These are phyloP conservation scores for Alternaria sp. DNA, from an alignment of 2,329 filamentous ascomycete genomes.

Conservation along the genomic window DNA sequence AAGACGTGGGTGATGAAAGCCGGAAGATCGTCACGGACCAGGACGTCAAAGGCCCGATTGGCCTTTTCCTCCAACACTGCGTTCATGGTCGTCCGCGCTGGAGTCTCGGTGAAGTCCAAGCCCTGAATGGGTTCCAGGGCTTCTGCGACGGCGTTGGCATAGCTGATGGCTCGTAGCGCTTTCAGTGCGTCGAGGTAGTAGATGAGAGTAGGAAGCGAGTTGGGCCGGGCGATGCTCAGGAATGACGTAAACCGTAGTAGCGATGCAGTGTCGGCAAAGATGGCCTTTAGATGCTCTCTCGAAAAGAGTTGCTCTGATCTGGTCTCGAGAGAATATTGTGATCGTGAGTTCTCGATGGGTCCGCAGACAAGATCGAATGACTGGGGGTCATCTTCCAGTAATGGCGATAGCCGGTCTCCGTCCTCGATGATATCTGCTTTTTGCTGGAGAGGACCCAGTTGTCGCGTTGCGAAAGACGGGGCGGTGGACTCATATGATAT, in stretches of 20 bases:
- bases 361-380: slow-evolving; percentile 62
- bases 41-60: slow-evolving; percentile 66
- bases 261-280: slow-evolving; percentile 68
- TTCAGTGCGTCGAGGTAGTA: slow-evolving; percentile 77
- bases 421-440: slow-evolving; percentile 49
- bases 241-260: slow-evolving; percentile 72
- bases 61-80: slow-evolving; percentile 67
- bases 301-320: slow-evolving; percentile 71
- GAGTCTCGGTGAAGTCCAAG: slow-evolving; percentile 61
- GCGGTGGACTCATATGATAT: slow-evolving; percentile 43
- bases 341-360: slow-evolving; percentile 30
- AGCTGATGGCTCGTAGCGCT: slow-evolving; percentile 72
- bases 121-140: slow-evolving; percentile 64
- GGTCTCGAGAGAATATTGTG: slow-evolving; percentile 64
- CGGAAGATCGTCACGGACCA: slow-evolving; percentile 72
- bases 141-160: slow-evolving; percentile 71
- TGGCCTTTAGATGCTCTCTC: slow-evolving; percentile 66
- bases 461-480: slow-evolving; percentile 40
- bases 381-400: slow-evolving; percentile 60
- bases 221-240: slow-evolving; percentile 63
- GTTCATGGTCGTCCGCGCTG: slow-evolving; percentile 63
- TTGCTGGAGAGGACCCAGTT: slow-evolving; percentile 53
- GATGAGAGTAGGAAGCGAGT: slow-evolving; percentile 69
- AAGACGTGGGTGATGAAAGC: slow-evolving; percentile 74
- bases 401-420: slow-evolving; percentile 53